Evolutionary conservation across 1,139 yeast species (phyloP).

Genomic region (Saccharomycopsis crataegensis): DNA sequence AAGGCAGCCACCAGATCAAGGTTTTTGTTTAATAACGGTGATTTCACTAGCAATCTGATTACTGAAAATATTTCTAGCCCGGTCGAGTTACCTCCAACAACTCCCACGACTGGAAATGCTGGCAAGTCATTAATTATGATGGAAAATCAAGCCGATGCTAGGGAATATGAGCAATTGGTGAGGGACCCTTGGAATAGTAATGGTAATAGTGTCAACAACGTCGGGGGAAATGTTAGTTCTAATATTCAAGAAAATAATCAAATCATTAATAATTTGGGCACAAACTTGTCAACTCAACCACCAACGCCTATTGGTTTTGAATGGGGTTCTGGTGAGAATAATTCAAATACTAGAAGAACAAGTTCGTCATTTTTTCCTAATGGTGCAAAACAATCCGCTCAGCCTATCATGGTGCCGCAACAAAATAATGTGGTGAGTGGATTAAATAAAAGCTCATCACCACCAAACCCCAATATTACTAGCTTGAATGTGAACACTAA

Average conservation of each 20-base stretch:
- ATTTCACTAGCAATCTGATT: constrained; percentile 27
- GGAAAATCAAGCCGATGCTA: constrained; percentile 50
- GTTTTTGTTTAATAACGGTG: constrained; percentile 64
- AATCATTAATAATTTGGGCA: constrained; percentile 21
- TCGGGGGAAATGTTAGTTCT: neutral
- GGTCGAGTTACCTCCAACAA: constrained; percentile 17
- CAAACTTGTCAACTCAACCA: constrained; percentile 28
- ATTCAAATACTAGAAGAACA: constrained; percentile 19
- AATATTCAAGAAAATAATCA: neutral
- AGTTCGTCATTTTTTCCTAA: constrained; percentile 22
- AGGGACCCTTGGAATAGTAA: constrained; percentile 40
- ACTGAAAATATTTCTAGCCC: constrained; percentile 22
- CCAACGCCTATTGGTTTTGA: constrained; percentile 26
- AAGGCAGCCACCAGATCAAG: constrained; percentile 61
- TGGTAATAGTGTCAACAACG: neutral
- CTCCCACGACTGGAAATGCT: constrained; percentile 25
- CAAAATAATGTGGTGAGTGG: constrained; percentile 22
- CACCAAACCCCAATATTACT: constrained; percentile 2
- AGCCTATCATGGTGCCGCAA: constrained; percentile 1
- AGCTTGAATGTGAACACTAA: neutral
- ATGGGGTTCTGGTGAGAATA: constrained; percentile 22
- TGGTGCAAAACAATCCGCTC: constrained; percentile 12
- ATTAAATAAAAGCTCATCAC: constrained; percentile 9
- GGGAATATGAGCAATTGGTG: constrained; percentile 44
- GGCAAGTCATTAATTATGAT: constrained; percentile 49